Base-by-base conservation (phyloP, 2,329 filamentous ascomycete genomes). In the Talaromyces rugulosus region DNA sequence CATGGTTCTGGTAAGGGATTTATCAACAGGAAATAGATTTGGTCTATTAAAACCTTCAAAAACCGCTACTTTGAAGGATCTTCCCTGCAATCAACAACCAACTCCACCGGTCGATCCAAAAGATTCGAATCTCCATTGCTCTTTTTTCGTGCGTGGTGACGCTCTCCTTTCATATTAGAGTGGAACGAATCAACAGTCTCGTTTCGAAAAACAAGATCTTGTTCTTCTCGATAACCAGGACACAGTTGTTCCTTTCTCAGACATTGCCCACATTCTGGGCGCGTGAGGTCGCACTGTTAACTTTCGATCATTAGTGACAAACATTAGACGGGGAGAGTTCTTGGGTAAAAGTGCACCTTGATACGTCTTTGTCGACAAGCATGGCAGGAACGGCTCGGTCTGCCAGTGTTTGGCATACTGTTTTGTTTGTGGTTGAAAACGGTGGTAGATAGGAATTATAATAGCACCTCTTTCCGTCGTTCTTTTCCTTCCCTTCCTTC, bases 241-340 rank as follows among this genome's bases (percentile, higher is more conserved):
- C 59, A 61, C 5, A 5, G 12, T 44, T 42, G 47, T 18, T 33
- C 47, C 33, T 58, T 62, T 34, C 55, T 34, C 28, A 62, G 23
- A 31, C 60, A 62, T 27, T 57, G 60, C 5, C 33, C 8, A 36
- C 55, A 58, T 42, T 31, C 60, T 18, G 60, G 60, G 12, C 51
- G 30, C 16, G 44, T 34, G 7, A 58, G n/a, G 9, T 62, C 60
- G 16, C 55, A 58, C 60, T 62, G 31, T 28, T n/a, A 9, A 31
- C 27, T 9, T 31, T 53, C 11, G 6, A 16, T 31, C 12, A 7
- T 30, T 31, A 30, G 50, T 16, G 2, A 53, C 12, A 16, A 30
- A 4, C 30, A 16, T 53, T 31, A 33, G 28, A 53, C 5, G 27
- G 18, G n/a, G 5, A 31, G 9, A 16, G 8, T 7, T 16, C 23